Conservation (phyloP, 805 yeast genomes). For the Kluyveromyces siamensis region DNA sequence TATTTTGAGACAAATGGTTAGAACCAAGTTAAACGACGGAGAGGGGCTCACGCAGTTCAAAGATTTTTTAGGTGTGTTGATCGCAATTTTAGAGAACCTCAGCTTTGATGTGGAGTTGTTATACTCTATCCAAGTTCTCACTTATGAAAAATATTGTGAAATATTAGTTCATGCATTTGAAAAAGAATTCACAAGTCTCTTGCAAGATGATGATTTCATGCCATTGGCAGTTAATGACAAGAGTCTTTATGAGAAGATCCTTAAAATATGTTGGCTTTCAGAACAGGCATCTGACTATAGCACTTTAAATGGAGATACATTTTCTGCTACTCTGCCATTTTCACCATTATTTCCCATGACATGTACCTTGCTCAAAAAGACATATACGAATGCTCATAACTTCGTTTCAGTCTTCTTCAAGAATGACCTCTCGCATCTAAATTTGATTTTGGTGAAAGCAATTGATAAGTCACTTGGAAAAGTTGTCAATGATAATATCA, state of each 20-base stretch:
- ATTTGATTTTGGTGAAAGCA: conserved; percentile 47
- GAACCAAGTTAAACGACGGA: conserved; percentile 33
- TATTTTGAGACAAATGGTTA: conserved; percentile 40
- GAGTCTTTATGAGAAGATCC: conserved; percentile 52
- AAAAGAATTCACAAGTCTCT: conserved; percentile 48
- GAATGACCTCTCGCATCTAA: conserved; percentile 50
- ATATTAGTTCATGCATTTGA: conserved; percentile 47
- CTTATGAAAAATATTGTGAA: conserved; percentile 55
- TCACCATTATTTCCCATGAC: conserved; percentile 82
- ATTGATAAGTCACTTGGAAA: conserved; percentile 63
- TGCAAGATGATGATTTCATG: conserved; percentile 80
- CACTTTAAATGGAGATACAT: conserved; percentile 19
- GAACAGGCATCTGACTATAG: conserved; percentile 36
- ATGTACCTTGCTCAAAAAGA: conserved; percentile 63
- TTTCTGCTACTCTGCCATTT: conserved; percentile 71
- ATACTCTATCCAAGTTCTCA: conserved; percentile 48
- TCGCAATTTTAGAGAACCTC: conserved; percentile 69
- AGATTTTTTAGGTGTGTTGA: conserved; percentile 56
- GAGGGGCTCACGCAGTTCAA: conserved; percentile 47
- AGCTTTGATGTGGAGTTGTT: conserved; percentile 51
- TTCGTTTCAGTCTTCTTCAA: conserved; percentile 62
- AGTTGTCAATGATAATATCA: conserved; percentile 56
- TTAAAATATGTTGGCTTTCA: conserved; percentile 62
- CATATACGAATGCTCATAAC: conserved; percentile 51
- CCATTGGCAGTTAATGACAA: conserved; percentile 63